A percentile compares a stretch with the other conserved stretches of the same genome.
phyloP scores from a whole-genome alignment of 177 flowering plant species.

The Vitis hybrid region DNA sequence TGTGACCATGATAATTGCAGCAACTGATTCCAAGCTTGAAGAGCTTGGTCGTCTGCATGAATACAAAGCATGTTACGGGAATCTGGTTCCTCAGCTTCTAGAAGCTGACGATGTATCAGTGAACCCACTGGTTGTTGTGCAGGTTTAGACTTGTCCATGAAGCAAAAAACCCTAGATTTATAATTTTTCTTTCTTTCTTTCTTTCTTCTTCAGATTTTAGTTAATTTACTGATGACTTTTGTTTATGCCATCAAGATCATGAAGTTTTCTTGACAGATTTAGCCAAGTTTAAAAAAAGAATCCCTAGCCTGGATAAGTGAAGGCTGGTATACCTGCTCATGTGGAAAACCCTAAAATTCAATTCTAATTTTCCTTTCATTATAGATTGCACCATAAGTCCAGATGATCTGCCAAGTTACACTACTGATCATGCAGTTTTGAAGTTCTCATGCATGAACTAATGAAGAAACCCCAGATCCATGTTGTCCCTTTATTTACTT shows the following conservation, averaged over 20 bases:
- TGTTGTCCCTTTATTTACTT: no score
- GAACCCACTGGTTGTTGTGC: slow-evolving; percentile 10
- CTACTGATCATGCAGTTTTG: no score
- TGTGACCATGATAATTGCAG: slow-evolving; percentile 9
- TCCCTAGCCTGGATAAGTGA: no score
- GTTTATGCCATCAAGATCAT: not conserved
- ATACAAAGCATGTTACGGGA: slow-evolving; percentile 15
- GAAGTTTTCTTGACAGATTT: not conserved
- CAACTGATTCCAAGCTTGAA: slow-evolving; percentile 9
- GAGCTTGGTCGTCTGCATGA: slow-evolving; percentile 17
- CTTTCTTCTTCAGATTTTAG: not conserved
- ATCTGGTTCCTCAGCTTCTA: slow-evolving; percentile 8
- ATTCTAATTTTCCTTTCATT: no score
- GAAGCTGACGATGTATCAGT: not conserved
- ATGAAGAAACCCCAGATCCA: no score
- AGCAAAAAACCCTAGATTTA: not conserved
- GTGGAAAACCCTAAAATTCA: no score
- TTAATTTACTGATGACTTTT: not conserved
- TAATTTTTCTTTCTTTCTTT: not conserved
- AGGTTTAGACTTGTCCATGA: not conserved
- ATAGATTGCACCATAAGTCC: no score
- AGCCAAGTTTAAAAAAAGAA: no score
- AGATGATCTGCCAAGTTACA: no score
- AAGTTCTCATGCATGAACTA: no score
- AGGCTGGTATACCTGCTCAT: no score